These are phyloP conservation scores for Emericellopsis atlantica DNA, from an alignment of 2,329 filamentous ascomycete genomes.

Conservation along the genomic window DNA sequence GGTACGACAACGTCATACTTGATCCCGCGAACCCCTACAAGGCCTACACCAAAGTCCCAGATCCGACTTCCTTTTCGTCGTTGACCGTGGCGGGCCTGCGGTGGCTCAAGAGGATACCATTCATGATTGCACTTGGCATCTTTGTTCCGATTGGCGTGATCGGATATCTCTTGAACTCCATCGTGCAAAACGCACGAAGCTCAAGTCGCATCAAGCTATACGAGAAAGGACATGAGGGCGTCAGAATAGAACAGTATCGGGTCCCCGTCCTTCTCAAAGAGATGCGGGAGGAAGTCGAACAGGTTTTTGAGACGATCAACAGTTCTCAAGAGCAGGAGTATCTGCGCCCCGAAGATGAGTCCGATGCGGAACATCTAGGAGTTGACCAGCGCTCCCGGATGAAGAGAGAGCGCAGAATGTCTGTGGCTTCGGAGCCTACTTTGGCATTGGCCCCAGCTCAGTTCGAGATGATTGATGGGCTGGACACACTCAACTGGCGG, in stretches of 20 bases:
- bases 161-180: constrained; percentile 63
- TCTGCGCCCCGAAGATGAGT: constrained; percentile 33
- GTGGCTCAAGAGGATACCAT: constrained; percentile 42
- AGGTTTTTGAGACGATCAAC: constrained; percentile 63
- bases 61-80: constrained; percentile 16
- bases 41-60: constrained; percentile 22
- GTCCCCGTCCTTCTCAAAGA: constrained; percentile 66
- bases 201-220: constrained; percentile 64
- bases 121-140: constrained; percentile 51
- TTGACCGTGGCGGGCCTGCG: constrained; percentile 15
- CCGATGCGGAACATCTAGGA: constrained; percentile 11
- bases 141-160: constrained; percentile 62
- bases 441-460: constrained; percentile 70
- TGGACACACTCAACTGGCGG: constrained; percentile 54
- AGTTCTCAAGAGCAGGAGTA: constrained; percentile 16
- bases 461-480: constrained; percentile 69
- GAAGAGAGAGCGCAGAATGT: constrained; percentile 25
- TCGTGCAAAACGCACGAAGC: constrained; percentile 65
- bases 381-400: constrained; percentile 27
- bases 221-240: constrained; percentile 55
- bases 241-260: constrained; percentile 58
- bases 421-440: constrained; percentile 44
- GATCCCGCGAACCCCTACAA: constrained; percentile 52
- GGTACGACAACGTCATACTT: constrained; percentile 64
- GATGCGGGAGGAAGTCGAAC: constrained; percentile 64